phyloP scores from a whole-genome alignment of 495 filamentous ascomycete species.

The Aspergillus sclerotioniger region DNA sequence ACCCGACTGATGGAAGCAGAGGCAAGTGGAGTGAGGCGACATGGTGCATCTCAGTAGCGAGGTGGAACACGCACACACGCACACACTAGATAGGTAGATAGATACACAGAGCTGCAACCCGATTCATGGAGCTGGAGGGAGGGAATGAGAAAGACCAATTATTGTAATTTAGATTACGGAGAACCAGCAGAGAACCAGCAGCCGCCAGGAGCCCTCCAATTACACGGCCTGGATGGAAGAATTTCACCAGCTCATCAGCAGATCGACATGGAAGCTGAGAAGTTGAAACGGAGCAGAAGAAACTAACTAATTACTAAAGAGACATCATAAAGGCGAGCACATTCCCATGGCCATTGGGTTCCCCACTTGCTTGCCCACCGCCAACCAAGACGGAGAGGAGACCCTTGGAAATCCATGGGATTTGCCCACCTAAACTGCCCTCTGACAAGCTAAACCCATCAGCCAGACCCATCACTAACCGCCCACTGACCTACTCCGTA shows the following conservation, averaged over 20 bases:
- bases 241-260: too few species aligned
- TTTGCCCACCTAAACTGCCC: not conserved
- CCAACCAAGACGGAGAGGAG: not conserved
- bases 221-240: too few species aligned
- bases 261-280: too few species aligned
- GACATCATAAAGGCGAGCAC: not conserved
- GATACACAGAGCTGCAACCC: too few species aligned
- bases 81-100: not conserved
- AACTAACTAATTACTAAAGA: not conserved
- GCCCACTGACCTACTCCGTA: too few species aligned
- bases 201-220: not conserved
- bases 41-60: conserved; percentile 12
- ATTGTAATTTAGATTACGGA: not conserved
- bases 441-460: not conserved
- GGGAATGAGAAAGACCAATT: not conserved
- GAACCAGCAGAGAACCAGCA: not conserved
- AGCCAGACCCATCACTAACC: not conserved
- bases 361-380: conserved; percentile 3
- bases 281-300: not conserved
- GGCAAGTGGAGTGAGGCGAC: conserved; percentile 12
- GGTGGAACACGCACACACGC: conserved; percentile 4
- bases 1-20: conserved; percentile 4
- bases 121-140: not conserved
- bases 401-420: not conserved
- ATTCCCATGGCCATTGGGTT: not conserved